Base-by-base conservation (phyloP, 805 yeast species). In the Wickerhamomyces kurtzmanii region DNA sequence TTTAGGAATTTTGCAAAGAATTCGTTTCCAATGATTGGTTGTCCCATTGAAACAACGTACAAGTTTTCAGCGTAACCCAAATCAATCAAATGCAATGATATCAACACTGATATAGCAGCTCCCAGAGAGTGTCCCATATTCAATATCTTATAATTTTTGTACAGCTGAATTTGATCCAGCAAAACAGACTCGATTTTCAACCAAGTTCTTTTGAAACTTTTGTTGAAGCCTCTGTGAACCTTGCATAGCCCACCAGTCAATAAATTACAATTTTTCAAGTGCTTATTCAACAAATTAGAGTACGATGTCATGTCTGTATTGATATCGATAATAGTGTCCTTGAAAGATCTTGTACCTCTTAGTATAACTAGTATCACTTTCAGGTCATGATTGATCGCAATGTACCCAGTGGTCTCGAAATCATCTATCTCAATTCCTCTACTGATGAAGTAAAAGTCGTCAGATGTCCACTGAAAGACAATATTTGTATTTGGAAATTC, bases 101-200 rank as follows among this genome's bases (percentile, higher is more conserved):
- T 14, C 9, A 47, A 26, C 5, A 39, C 23, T 1, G 48, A 35
- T 1, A 47, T 31, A 5, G 50, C 46, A 20, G 50, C 52, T 11
- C 52, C 52, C 29, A 47, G 28, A 1, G 52, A 47, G 22, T 47
- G 52, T 5, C 52, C 52, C 37, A 45, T 29, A 8, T 45, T 27
- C 3, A 20, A 6, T 2, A 47, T 27, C 17, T 32, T 21, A 15
- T 38, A 43, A 9, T 30, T 12, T 4, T 19, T 11, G 10, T 26
- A 11, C 7, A 9, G 12, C 4, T 15, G 5, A 4, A 17, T 3
- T 12, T 20, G 23, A 8, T 15, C 11, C 2, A 15, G 8, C 14
- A 26, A 12, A 8, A 15, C 12, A 10, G 24, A 17, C 8, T 23
- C 16, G 7, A 37, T 19, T 11, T 20, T 28, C 9, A 10, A 9